Base-by-base conservation (phyloP, 2,329 filamentous ascomycete species). In the Neonectria coccinea region DNA sequence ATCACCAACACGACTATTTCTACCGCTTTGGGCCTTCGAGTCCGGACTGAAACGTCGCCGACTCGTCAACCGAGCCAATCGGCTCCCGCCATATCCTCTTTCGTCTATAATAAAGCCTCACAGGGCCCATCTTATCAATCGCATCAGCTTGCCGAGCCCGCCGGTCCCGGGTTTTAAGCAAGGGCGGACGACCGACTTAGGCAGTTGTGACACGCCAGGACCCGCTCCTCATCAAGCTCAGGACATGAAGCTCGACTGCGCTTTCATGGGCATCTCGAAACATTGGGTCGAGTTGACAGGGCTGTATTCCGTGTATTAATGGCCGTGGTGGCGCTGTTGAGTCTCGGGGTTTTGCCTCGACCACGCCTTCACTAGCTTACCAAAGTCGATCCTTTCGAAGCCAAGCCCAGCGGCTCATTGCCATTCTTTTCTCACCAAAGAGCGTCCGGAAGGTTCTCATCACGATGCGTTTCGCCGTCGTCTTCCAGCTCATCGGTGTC, bases 121-220 rank as follows among this genome's bases (percentile, higher is more conserved):
- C 11, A 42, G 53, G 11, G 11, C 52, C 16, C 56, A 69, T 71
- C 68, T 72, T 71, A 71, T 72, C 70, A 68, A 72, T 72, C 70
- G 33, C 16, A 70, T 65, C 61, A 57, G 42, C 7, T 2, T 11
- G 39, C 25, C 5, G 12, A 53, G 27, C 42, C 18, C 31, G 25
- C 20, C n/a, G 18, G n/a, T 31, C 14, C 48, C 29, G 47, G 44
- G 41, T 57, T 33, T 10, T 8, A 48, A 25, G 25, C n/a, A 48
- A 36, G 47, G 39, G 33, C 44, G 20, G 27, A 59, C 29, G 53
- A 18, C 20, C n/a, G 11, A 29, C 16, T 44, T 27, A 33, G 11
- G 39, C 36, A 16, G 7, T 14, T n/a, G 18, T 51, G 57, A 56
- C 50, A 44, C 44, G 27, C 39, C 25, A 33, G 55, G 58, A 27